Evolutionary conservation across 2,329 filamentous ascomycete genomes (phyloP).

Genomic region (Calonectria hongkongensis): DNA sequence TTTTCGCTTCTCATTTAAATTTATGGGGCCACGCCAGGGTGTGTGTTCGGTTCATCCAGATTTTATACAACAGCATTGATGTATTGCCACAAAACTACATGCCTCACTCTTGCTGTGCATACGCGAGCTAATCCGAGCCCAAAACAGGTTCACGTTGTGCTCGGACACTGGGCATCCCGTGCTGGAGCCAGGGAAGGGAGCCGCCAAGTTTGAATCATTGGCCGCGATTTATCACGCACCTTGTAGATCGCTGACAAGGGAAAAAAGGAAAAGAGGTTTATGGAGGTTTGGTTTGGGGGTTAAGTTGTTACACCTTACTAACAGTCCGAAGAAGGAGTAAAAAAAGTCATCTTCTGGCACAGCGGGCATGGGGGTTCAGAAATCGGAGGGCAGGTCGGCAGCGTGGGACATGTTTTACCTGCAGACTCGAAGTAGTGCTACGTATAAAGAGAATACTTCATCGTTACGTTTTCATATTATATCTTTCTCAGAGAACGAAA

Average conservation of each 20-base stretch:
- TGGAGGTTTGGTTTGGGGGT: background rate
- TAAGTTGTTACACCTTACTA: background rate
- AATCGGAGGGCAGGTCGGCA: background rate
- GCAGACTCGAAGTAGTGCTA: background rate
- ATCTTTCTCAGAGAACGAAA: background rate
- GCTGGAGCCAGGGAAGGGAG: background rate
- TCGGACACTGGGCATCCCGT: background rate
- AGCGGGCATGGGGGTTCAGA: background rate
- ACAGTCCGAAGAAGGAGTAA: background rate
- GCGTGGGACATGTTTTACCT: conserved; percentile 5
- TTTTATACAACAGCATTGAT: background rate
- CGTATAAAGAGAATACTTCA: background rate
- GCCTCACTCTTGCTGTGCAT: background rate
- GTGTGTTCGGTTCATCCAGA: background rate
- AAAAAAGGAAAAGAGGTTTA: background rate
- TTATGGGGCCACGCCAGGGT: background rate
- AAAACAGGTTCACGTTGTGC: background rate
- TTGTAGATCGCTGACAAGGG: conserved; percentile 6
- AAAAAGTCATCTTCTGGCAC: background rate
- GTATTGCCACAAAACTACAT: background rate
- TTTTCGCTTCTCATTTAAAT: background rate
- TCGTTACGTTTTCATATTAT: background rate
- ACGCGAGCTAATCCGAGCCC: background rate
- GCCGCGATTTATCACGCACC: background rate
- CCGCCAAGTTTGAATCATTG: background rate